Evolutionary conservation across 805 yeast species (phyloP), one percentile per base, ranked within the genome.

Genomic region (Maudiozyma turicensis): DNA sequence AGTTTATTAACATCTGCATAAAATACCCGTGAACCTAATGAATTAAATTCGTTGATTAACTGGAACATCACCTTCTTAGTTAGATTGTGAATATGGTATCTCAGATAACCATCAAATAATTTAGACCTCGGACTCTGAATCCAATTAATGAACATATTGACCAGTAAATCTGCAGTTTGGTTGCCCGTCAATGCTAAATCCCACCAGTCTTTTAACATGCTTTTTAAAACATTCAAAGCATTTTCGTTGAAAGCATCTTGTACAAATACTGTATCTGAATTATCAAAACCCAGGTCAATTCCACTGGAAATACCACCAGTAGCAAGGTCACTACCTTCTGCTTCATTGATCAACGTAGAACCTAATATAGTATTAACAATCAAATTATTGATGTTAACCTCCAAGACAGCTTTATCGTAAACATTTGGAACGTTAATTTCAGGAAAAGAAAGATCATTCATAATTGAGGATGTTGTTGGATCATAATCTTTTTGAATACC

Each of bases 201-300:
- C 96, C 97, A 91, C 96, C 96, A 88, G 33, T 75, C 80, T 58
- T 84, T 87, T 10, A 93, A 84, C 76, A 93, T 70, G 7, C 74
- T 64, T 59, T 95, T 77, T 49, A 93, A 71, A 1, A 84, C 84
- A 8, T 72, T 65, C 52, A 93, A 71, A 2, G 96, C 86, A 0
- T 85, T 78, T 0, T 81, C 75, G 9, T 90, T 83, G 57, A 91
- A 90, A 0, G 95, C 78, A 63, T 91, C 95, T 55, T 83, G 86
- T 11, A 91, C 84, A 56, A 90, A 78, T 5, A 57, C 39, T 3
- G 58, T 56, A 11, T 57, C 50, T 8, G 63, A 58, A 30, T 13
- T 32, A 30, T 39, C 43, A 6, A n/a, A 6, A 3, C 42, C 46
- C 7, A 38, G 30, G 2, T 42, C 49, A 13, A 43, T 14, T 3